Base-by-base conservation (phyloP, 805 yeast species). In the Monosporozyma yasuniensis region DNA sequence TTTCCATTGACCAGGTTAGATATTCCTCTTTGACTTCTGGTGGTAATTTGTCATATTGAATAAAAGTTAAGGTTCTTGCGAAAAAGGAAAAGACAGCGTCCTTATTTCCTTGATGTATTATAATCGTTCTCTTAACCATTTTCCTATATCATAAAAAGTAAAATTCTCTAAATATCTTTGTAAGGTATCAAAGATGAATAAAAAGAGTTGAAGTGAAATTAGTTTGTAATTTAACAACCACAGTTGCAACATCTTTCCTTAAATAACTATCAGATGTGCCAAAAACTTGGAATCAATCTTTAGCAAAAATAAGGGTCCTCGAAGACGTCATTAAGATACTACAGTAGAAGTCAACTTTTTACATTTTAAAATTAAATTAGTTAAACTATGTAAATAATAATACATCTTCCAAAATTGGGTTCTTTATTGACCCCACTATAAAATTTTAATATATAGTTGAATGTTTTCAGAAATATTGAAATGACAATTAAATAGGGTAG, bases 1-100 rank as follows among this genome's bases (percentile, higher is more conserved):
- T 37, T 7, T 44, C 47, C 44, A 39, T 37, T 9, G 47, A 44
- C 51, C 51, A 48, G 3, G 25, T 35, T 14, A 48, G 41, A 44
- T 48, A 48, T 16, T 23, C 25, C 2, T 48, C 47, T 28, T 44
- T 28, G 11, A 48, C 39, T 7, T 37, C 18, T 11, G 23, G 11
- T 4, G 51, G 51, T n/a, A 48, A 28, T 19, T 21, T 39, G 6
- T 44, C 41, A 8, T 34, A 43, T 10, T 48, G 47, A 4, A 4
- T n/a, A 25, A 48, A 19, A 18, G 44, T 42, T 8, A 39, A 22
- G 3, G 49, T 42, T 19, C 23, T 38, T 21, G 50, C 50, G 14
- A 43, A 22, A 22, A 37, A 21, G 2, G 28, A 19, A 16, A 44
- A 49, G 22, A 45, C 34, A 21, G 30, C 48, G 12, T 42, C 42